Evolutionary conservation across 1,284 basidiomycete species (phyloP), one percentile per base, ranked within the genome.

Genomic region (Rhodotorula mucilaginosa): DNA sequence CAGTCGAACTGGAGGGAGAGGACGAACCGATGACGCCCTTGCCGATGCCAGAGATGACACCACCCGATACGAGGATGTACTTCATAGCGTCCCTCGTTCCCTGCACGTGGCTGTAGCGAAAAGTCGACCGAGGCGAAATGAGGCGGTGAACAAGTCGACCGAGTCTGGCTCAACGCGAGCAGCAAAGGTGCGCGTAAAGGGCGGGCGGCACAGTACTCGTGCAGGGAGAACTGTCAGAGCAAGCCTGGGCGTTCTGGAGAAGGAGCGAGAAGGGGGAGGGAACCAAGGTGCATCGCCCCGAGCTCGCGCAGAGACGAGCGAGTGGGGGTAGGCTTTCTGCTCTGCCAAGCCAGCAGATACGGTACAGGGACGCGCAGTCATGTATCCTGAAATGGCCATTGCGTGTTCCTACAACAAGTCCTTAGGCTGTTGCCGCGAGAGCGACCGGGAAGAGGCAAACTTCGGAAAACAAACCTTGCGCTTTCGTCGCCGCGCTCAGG

Each of bases 41-140:
- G 39, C 83, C 83, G 73, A 83, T 83, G 63, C 83, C 83, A 52
- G 80, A 81, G 69, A 83, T 83, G 64, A 83, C 82, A 79, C 82
- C 82, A 62, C 76, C 77, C 8, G 72, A 74, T n/a, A 79, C 77
- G 59, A 82, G 79, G 69, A 82, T 82, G 80, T 81, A 83, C 78
- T 81, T 81, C 80, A 81, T 83, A 64, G 69, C 56, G n/a, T 29
- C 26, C n/a, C 39, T 44, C 39, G 39, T 44, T 31, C 54, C 26
- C 54, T 16, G 54, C 29, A 26, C 26, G 39, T 49, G 46, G 59
- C 44, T 29, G 56, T 5, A 51, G 21, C 31, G 29, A 48, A 39
- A 48, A 58, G 44, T 44, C 49, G 61, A 61, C 8, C 31, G 49
- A 61, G 47, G 6, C 47, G 61, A 39, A 31, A 29, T 46, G 48